A percentile compares a stretch with the other conserved stretches of the same genome.
Evolutionary conservation across 2,329 filamentous ascomycete species (phyloP).

Genomic region (Beauveria brongniartii): DNA sequence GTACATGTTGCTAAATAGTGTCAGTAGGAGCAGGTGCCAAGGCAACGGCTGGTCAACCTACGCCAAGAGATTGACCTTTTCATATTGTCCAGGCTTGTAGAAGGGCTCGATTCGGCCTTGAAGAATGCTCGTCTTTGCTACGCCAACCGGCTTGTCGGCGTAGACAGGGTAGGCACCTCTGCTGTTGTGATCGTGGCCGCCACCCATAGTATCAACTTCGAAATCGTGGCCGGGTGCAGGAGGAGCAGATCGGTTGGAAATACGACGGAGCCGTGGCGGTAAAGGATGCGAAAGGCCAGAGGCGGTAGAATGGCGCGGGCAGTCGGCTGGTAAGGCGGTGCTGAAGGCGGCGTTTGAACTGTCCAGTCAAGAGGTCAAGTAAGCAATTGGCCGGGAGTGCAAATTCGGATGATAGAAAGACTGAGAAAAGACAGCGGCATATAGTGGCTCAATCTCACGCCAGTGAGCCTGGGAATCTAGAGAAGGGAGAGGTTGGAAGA

Average conservation of each 20-base stretch:
- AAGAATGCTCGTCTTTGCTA: constrained; percentile 80
- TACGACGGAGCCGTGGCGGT: constrained; percentile 20
- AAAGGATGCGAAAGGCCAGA: constrained; percentile 9
- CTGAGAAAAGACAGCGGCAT: not conserved
- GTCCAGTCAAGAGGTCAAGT: constrained; percentile 4
- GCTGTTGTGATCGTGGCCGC: constrained; percentile 36
- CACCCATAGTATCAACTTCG: constrained; percentile 40
- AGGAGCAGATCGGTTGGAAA: constrained; percentile 31
- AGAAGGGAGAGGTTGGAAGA: not conserved
- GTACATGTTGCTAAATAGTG: constrained; percentile 27
- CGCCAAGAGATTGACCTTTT: constrained; percentile 64
- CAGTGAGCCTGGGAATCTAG: not conserved
- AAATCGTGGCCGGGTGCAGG: constrained; percentile 23
- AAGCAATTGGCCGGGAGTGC: not conserved
- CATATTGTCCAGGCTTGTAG: constrained; percentile 70
- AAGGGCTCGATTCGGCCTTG: constrained; percentile 76
- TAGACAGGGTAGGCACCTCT: constrained; percentile 44
- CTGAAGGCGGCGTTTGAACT: constrained; percentile 3
- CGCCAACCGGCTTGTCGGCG: constrained; percentile 52
- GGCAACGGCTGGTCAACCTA: constrained; percentile 29
- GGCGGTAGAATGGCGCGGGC: constrained; percentile 10
- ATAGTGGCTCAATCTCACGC: not conserved
- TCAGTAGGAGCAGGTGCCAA: constrained; percentile 13
- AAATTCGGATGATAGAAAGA: not conserved
- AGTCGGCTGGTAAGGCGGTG: constrained; percentile 3